phyloP scores from a whole-genome alignment of 2,329 filamentous ascomycete species.

The Pseudocercospora fuligena region DNA sequence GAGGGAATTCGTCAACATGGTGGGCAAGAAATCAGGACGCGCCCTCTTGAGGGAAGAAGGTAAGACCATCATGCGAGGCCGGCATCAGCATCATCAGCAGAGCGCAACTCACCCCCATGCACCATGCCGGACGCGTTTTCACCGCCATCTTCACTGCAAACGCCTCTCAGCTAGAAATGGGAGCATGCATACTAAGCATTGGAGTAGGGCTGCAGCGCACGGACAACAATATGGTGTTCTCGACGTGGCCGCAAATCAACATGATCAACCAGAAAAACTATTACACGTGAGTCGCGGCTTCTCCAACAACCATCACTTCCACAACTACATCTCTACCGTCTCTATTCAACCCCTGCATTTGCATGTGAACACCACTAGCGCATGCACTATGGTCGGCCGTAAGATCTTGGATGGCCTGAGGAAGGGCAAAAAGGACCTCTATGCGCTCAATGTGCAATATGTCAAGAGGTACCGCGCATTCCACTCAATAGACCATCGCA shows the following conservation, averaged over 20 bases:
- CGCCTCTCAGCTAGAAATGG: conserved; percentile 25
- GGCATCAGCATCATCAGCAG: background rate
- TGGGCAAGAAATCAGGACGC: conserved; percentile 69
- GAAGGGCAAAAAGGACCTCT: conserved; percentile 42
- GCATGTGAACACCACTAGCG: conserved; percentile 10
- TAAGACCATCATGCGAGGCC: conserved; percentile 33
- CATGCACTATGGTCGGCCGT: conserved; percentile 35
- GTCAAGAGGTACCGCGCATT: conserved; percentile 37
- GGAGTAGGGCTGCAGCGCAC: conserved; percentile 82
- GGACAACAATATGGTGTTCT: conserved; percentile 97
- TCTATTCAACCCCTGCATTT: background rate
- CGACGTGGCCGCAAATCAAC: conserved; percentile 87
- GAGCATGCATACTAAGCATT: conserved; percentile 31
- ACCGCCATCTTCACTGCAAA: conserved; percentile 24
- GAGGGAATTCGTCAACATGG: conserved; percentile 53
- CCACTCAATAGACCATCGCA: background rate
- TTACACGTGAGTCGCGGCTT: conserved; percentile 72
- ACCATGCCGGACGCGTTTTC: conserved; percentile 19
- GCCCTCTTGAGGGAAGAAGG: conserved; percentile 66
- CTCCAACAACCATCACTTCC: conserved; percentile 7
- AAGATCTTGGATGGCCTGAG: conserved; percentile 39
- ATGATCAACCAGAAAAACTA: conserved; percentile 99
- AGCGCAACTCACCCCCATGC: background rate
- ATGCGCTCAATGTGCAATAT: conserved; percentile 43
- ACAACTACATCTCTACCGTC: background rate